Conservation (phyloP, 2,329 filamentous ascomycete species). For the Claviceps humidiphila region DNA sequence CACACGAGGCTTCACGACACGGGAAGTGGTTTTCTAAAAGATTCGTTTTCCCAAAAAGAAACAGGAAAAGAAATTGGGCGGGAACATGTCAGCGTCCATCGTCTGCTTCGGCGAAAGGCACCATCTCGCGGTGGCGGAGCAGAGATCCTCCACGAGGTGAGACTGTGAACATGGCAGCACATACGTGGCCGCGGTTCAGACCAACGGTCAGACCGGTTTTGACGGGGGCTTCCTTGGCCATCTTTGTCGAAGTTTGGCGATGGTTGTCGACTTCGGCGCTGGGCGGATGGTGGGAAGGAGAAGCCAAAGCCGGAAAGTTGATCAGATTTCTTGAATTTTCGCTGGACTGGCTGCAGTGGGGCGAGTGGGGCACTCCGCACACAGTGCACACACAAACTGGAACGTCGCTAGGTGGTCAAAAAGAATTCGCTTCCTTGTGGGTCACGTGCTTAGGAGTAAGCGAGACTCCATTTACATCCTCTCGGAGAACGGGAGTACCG, state of each 20-base stretch:
- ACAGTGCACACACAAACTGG: background rate
- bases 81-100: constrained; percentile 48
- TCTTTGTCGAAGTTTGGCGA: constrained; percentile 24
- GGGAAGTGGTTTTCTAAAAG: constrained; percentile 66
- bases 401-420: background rate
- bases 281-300: constrained; percentile 16
- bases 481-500: background rate
- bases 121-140: constrained; percentile 23
- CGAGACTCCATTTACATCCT: background rate
- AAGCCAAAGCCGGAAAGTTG: constrained; percentile 4
- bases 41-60: constrained; percentile 14
- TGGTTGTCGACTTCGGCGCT: constrained; percentile 16
- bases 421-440: constrained; percentile 10
- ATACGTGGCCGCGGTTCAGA: constrained; percentile 53
- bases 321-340: constrained; percentile 10
- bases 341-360: constrained; percentile 6
- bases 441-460: constrained; percentile 16
- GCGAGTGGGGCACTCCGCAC: constrained; percentile 4
- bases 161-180: constrained; percentile 32
- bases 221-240: constrained; percentile 47
- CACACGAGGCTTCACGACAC: constrained; percentile 65
- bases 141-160: constrained; percentile 67
- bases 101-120: constrained; percentile 28
- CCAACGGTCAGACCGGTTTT: constrained; percentile 47
- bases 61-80: constrained; percentile 13